Evolutionary conservation across 805 yeast genomes (phyloP).

Genomic region (Wickerhamiella hasegawae): DNA sequence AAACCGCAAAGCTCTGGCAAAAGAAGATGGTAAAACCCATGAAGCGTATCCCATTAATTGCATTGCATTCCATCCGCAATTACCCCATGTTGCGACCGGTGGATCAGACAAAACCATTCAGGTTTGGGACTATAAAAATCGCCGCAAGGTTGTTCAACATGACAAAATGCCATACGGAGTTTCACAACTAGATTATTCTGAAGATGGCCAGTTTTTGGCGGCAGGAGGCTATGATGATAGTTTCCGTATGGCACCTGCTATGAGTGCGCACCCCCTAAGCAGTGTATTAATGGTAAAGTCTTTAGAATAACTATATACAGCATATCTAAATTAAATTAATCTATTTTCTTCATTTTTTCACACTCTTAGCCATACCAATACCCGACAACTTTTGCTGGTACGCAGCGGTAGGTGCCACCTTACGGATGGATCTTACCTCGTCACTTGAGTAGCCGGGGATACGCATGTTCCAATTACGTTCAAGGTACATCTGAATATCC

Average conservation of each 20-base stretch:
- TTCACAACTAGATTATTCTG: not conserved
- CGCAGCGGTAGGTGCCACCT: constrained; percentile 24
- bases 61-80: constrained; percentile 23
- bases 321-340: not conserved
- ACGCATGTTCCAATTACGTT: constrained; percentile 86
- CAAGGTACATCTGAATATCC: constrained; percentile 83
- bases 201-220: constrained; percentile 1
- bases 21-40: constrained; percentile 17
- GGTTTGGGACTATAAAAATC: constrained; percentile 28
- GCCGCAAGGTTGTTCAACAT: not conserved
- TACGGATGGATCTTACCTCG: constrained; percentile 48
- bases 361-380: constrained; percentile 16
- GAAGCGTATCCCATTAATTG: constrained; percentile 33
- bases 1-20: constrained; percentile 8
- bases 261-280: not conserved
- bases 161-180: constrained; percentile 1
- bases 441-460: constrained; percentile 89
- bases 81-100: constrained; percentile 27
- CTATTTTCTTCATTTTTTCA: constrained; percentile 6
- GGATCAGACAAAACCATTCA: constrained; percentile 36
- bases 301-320: not conserved
- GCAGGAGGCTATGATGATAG: constrained; percentile 3
- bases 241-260: not conserved
- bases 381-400: constrained; percentile 27
- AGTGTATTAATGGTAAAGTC: not conserved